phyloP scores from a whole-genome alignment of 495 filamentous ascomycete genomes.

The Penicillium mononematosum region DNA sequence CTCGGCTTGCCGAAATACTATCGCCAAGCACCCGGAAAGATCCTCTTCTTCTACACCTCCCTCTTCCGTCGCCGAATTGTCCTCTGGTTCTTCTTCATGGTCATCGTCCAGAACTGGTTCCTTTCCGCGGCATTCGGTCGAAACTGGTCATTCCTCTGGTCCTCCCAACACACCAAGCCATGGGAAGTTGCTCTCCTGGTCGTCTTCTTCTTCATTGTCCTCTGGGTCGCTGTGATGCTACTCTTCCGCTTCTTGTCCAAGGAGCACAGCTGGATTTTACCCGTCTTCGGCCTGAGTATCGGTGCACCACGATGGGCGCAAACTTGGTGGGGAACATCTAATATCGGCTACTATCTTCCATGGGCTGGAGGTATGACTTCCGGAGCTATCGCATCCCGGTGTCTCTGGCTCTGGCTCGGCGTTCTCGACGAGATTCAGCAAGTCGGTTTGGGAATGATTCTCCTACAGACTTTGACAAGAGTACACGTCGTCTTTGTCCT shows the following conservation, averaged over 20 bases:
- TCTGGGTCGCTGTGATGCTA: slow-evolving; percentile 53
- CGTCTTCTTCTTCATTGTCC: slow-evolving; percentile 55
- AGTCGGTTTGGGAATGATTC: slow-evolving; percentile 63
- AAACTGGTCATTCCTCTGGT: slow-evolving; percentile 62
- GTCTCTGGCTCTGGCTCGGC: slow-evolving; percentile 65
- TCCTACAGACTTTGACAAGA: slow-evolving; percentile 61
- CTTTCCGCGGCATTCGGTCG: slow-evolving; percentile 60
- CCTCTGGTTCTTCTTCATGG: slow-evolving; percentile 53
- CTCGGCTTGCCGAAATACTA: slow-evolving; percentile 64
- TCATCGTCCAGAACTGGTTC: slow-evolving; percentile 68
- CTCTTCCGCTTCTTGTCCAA: slow-evolving; percentile 51
- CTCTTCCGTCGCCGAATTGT: slow-evolving; percentile 59
- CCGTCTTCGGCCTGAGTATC: slow-evolving; percentile 65
- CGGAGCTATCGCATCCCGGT: slow-evolving; percentile 52
- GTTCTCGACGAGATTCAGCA: slow-evolving; percentile 62
- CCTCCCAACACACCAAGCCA: slow-evolving; percentile 47
- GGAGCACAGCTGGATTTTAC: slow-evolving; percentile 62
- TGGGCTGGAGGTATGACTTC: slow-evolving; percentile 51
- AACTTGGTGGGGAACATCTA: slow-evolving; percentile 61
- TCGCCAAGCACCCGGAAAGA: slow-evolving; percentile 36
- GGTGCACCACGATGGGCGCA: slow-evolving; percentile 64
- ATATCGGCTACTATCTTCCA: slow-evolving; percentile 58
- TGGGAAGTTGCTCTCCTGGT: slow-evolving; percentile 56
- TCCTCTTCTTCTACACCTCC: slow-evolving; percentile 36
- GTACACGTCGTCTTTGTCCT: slow-evolving; percentile 58